Conservation (phyloP, 371 early-diverging fungal species). For the Conidiobolus incongruus region DNA sequence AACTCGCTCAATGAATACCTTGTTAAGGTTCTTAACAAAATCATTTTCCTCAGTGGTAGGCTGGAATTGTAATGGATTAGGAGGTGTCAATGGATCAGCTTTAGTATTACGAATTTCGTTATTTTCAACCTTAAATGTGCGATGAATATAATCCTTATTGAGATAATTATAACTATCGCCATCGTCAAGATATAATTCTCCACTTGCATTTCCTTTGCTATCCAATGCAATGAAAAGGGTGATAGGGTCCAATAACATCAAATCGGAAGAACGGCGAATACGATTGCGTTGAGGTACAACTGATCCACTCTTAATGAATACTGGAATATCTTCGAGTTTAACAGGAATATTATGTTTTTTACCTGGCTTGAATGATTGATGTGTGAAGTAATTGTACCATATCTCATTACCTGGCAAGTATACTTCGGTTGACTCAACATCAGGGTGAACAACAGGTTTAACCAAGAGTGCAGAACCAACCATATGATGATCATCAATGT, state of each 20-base stretch:
- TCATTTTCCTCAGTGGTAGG: conserved; percentile 8
- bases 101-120: conserved; percentile 10
- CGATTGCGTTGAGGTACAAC: conserved; percentile 76
- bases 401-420: conserved; percentile 39
- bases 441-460: conserved; percentile 41
- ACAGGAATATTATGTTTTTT: conserved; percentile 21
- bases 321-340: conserved; percentile 53
- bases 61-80: conserved; percentile 1
- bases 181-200: conserved; percentile 72
- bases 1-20: conserved; percentile 18
- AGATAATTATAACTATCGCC: conserved; percentile 58
- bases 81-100: not conserved
- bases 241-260: conserved; percentile 72
- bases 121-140: conserved; percentile 15
- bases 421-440: conserved; percentile 22
- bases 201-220: conserved; percentile 33
- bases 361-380: conserved; percentile 17
- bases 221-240: conserved; percentile 68
- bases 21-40: conserved; percentile 9
- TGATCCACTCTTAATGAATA: conserved; percentile 64
- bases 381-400: conserved; percentile 60
- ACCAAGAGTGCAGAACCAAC: conserved; percentile 51
- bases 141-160: conserved; percentile 30
- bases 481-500: conserved; percentile 64
- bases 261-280: conserved; percentile 52